Evolutionary conservation across 352 stramenopile species (phyloP).

Genomic region (Globisporangium perplexum): DNA sequence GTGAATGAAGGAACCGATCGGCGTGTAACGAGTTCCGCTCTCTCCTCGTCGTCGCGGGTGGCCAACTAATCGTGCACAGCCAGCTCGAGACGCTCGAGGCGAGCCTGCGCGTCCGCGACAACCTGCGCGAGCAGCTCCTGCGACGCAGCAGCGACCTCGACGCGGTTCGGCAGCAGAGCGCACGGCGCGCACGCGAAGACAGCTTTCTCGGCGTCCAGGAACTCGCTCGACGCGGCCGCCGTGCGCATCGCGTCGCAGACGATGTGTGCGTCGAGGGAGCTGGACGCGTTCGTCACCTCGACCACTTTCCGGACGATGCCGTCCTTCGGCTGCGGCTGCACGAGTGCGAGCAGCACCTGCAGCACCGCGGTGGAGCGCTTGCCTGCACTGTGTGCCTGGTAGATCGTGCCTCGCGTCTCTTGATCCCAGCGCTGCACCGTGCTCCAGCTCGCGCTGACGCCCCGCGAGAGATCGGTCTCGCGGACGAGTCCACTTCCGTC

Average conservation of each 20-base stretch:
- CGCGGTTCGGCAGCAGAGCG: not conserved
- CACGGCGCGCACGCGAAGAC: conserved; percentile 7
- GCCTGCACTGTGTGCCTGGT: not conserved
- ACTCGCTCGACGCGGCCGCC: not conserved
- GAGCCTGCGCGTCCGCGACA: not conserved
- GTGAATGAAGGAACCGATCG: not conserved
- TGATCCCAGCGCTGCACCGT: not conserved
- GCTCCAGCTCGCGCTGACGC: not conserved
- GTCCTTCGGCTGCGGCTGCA: not conserved
- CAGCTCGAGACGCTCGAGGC: conserved; percentile 1
- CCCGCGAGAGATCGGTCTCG: not conserved
- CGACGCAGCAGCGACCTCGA: conserved; percentile 4
- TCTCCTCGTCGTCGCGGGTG: not conserved
- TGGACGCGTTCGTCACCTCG: not conserved
- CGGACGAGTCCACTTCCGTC: not conserved
- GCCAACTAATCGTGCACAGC: not conserved
- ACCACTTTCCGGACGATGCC: not conserved
- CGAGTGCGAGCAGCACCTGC: conserved; percentile 5
- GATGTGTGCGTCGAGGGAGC: not conserved
- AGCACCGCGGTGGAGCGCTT: conserved; percentile 10
- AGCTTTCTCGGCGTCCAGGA: not conserved
- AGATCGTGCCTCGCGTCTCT: conserved; percentile 4
- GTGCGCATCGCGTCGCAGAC: conserved; percentile 7
- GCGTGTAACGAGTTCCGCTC: not conserved
- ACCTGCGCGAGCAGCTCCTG: conserved; percentile 5